Percentiles rank a stretch among this genome's conserved stretches.
Evolutionary conservation across 2,329 filamentous ascomycete species (phyloP).

Genomic region (Plectosphaerella cucumerina): DNA sequence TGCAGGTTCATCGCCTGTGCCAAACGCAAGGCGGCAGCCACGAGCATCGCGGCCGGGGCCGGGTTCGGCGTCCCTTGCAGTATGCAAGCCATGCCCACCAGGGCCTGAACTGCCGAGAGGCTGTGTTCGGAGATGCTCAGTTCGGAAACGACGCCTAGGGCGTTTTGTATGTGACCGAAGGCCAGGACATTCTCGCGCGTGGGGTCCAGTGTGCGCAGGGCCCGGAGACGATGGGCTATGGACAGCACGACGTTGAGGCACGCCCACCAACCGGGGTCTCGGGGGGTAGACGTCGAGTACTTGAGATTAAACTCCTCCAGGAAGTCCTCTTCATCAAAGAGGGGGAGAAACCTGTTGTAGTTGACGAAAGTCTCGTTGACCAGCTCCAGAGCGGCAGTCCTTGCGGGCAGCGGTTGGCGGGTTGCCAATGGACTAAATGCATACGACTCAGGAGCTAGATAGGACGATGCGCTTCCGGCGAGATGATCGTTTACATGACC

Average conservation of each 20-base stretch:
- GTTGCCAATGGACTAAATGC: no score
- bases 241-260: slow-evolving; percentile 18
- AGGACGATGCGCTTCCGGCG: no score
- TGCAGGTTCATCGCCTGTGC: slow-evolving; percentile 18
- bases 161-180: slow-evolving; percentile 14
- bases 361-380: no score
- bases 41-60: slow-evolving; percentile 13
- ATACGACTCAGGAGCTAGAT: no score
- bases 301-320: neutral
- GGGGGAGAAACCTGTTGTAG: no score
- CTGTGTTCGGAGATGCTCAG: slow-evolving; percentile 10
- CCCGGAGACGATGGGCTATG: slow-evolving; percentile 15
- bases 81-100: slow-evolving; percentile 17
- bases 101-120: slow-evolving; percentile 17
- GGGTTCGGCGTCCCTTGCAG: slow-evolving; percentile 18
- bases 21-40: slow-evolving; percentile 15
- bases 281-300: slow-evolving; percentile 8
- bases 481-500: no score
- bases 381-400: no score
- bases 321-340: no score
- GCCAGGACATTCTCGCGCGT: slow-evolving; percentile 11
- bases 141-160: slow-evolving; percentile 14
- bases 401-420: no score
- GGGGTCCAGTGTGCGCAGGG: slow-evolving; percentile 13
- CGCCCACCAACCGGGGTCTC: slow-evolving; percentile 16